Conservation (phyloP, 2,329 filamentous ascomycete genomes). For the Aspergillus unguis region DNA sequence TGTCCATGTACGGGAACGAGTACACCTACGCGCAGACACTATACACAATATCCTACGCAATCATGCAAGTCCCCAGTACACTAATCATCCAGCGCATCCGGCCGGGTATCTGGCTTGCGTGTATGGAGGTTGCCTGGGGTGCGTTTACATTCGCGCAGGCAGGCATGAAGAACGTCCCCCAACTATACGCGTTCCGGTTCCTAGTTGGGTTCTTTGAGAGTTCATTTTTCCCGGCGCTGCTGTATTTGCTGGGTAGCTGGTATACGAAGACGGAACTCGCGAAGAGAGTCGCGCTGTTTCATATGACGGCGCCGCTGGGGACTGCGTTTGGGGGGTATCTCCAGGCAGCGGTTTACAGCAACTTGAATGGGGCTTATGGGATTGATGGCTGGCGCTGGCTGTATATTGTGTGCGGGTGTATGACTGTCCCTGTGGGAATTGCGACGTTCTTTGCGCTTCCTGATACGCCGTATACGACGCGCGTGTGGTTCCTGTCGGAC, state of each 20-base stretch:
- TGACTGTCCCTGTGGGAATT: conserved; percentile 1
- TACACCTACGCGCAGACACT: conserved; percentile 14
- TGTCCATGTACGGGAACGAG: conserved; percentile 16
- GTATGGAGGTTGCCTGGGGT: conserved; percentile 1
- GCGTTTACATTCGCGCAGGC: conserved; percentile 2
- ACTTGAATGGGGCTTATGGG: background rate
- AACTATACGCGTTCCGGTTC: conserved; percentile 2
- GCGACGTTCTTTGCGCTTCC: background rate
- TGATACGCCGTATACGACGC: conserved; percentile 2
- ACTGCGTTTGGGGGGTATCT: background rate
- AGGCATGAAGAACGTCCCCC: background rate
- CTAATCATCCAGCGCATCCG: conserved; percentile 1
- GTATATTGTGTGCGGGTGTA: conserved; percentile 4
- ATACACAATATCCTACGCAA: conserved; percentile 25
- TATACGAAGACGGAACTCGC: conserved; percentile 7
- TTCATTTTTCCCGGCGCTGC: background rate
- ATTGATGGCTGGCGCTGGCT: conserved; percentile 4
- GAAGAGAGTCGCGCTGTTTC: background rate
- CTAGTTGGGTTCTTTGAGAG: conserved; percentile 1
- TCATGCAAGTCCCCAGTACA: conserved; percentile 1
- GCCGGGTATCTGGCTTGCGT: conserved; percentile 1
- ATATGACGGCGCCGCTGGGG: conserved; percentile 2
- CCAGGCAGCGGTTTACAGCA: background rate
- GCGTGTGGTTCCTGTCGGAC: background rate
- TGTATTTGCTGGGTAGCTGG: conserved; percentile 1